These are phyloP conservation scores for Eucalyptus regnans DNA, from an alignment of 345 rosid species.

Conservation along the genomic window DNA sequence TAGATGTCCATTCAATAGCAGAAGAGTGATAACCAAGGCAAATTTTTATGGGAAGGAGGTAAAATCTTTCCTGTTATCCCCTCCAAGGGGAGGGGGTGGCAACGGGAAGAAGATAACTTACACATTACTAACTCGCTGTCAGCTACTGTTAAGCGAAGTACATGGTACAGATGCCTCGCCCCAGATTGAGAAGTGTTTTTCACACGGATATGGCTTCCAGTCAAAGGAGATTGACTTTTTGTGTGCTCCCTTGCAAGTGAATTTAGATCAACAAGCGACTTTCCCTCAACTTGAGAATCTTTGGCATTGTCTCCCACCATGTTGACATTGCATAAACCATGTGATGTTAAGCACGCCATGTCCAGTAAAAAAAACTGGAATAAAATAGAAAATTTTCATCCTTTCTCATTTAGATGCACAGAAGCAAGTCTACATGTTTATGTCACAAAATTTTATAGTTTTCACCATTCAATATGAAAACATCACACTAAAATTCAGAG, in stretches of 20 bases:
- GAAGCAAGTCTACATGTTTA: too few relatives aligned
- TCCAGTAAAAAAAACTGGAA: too few relatives aligned
- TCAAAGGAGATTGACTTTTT: neutral
- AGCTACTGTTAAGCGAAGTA: neutral
- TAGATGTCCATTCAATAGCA: neutral
- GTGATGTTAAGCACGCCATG: too few relatives aligned
- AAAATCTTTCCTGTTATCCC: neutral
- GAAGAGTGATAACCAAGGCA: neutral
- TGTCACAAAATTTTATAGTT: too few relatives aligned
- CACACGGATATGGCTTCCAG: neutral
- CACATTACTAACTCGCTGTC: too few relatives aligned
- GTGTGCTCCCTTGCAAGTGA: neutral
- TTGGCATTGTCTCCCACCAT: too few relatives aligned
- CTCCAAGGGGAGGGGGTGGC: fast-evolving
- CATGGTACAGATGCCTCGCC: neutral
- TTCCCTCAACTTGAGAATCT: neutral
- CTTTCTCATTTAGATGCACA: too few relatives aligned
- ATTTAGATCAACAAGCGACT: conserved; percentile 3
- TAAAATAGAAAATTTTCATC: too few relatives aligned
- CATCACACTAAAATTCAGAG: too few relatives aligned
- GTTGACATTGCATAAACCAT: too few relatives aligned
- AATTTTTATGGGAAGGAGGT: neutral
- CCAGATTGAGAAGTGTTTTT: neutral
- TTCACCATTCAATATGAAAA: too few relatives aligned
- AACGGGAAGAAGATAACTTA: neutral